Percentiles rank a stretch among this genome's conserved stretches.
phyloP scores from a whole-genome alignment of 495 filamentous ascomycete genomes.

The Aspergillus affinis region DNA sequence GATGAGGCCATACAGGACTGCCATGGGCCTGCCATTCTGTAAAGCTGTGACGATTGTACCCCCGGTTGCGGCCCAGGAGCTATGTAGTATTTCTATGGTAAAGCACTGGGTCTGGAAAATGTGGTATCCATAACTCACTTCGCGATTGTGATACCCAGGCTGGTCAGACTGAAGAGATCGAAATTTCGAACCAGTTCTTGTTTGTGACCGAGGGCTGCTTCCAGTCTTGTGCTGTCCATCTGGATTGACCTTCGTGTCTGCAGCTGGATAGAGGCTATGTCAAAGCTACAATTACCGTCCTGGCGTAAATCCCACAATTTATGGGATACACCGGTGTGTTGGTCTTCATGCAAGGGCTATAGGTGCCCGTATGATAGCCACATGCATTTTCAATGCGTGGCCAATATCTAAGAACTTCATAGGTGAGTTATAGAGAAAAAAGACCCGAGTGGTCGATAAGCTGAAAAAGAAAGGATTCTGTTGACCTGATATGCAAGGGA shows the following conservation, averaged over 20 bases:
- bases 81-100: slow-evolving; percentile 10
- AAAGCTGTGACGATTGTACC: slow-evolving; percentile 45
- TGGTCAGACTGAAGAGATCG: slow-evolving; percentile 43
- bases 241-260: slow-evolving; percentile 25
- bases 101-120: too few species aligned
- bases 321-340: background rate
- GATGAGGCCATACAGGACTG: slow-evolving; percentile 9
- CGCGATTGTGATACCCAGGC: slow-evolving; percentile 46
- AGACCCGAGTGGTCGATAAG: too few species aligned
- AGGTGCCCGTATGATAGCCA: background rate
- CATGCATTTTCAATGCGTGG: background rate
- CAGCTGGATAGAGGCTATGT: too few species aligned
- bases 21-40: slow-evolving; percentile 34
- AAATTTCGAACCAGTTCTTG: slow-evolving; percentile 43
- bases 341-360: slow-evolving; percentile 1
- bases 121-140: slow-evolving; percentile 31
- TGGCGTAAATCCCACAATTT: background rate
- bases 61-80: slow-evolving; percentile 45
- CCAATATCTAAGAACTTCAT: too few species aligned
- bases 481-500: too few species aligned
- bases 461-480: too few species aligned
- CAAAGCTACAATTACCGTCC: too few species aligned
- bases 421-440: too few species aligned
- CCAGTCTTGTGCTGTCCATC: slow-evolving; percentile 41
- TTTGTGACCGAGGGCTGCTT: slow-evolving; percentile 45